These are phyloP conservation scores for Zizania latifolia DNA, from an alignment of 176 grass and related monocot genomes.

Conservation along the genomic window DNA sequence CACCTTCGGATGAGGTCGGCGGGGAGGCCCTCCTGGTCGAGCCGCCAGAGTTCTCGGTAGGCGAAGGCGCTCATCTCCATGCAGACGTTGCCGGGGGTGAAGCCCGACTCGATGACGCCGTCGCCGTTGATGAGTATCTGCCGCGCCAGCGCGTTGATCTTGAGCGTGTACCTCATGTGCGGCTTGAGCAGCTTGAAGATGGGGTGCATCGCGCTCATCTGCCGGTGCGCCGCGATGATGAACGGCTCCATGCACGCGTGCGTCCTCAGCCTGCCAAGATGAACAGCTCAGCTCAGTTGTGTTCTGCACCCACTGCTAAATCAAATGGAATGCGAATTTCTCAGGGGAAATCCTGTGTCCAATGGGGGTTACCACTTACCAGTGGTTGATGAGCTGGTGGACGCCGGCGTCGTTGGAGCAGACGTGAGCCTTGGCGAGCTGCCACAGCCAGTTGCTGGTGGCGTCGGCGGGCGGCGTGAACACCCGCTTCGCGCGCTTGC, in stretches of 20 bases:
- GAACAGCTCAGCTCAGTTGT: not conserved
- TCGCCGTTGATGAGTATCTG: slow-evolving; percentile 94
- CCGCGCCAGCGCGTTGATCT: slow-evolving; percentile 87
- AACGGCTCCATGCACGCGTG: slow-evolving; percentile 93
- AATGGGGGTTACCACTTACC: slow-evolving; percentile 45
- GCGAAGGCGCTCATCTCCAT: slow-evolving; percentile 73
- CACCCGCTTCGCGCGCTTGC: slow-evolving; percentile 66
- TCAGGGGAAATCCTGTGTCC: not conserved
- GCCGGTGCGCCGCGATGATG: slow-evolving; percentile 75
- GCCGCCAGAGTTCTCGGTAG: slow-evolving; percentile 61
- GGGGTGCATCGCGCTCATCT: slow-evolving; percentile 89
- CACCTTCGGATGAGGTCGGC: slow-evolving; percentile 87
- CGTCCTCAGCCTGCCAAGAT: slow-evolving; percentile 58
- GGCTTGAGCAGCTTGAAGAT: slow-evolving; percentile 91
- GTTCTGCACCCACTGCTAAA: not conserved
- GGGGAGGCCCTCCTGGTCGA: slow-evolving; percentile 91
- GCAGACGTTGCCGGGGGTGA: slow-evolving; percentile 66
- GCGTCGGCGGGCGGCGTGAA: slow-evolving; percentile 84
- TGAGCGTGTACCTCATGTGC: slow-evolving; percentile 89
- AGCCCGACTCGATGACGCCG: slow-evolving; percentile 88
- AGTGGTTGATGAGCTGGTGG: slow-evolving; percentile 95
- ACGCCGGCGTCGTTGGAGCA: slow-evolving; percentile 95
- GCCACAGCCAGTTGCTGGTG: slow-evolving; percentile 88
- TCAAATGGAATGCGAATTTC: not conserved
- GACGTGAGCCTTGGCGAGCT: slow-evolving; percentile 93